Base-by-base conservation (phyloP, 2,329 filamentous ascomycete species). In the Cytospora leucostoma region DNA sequence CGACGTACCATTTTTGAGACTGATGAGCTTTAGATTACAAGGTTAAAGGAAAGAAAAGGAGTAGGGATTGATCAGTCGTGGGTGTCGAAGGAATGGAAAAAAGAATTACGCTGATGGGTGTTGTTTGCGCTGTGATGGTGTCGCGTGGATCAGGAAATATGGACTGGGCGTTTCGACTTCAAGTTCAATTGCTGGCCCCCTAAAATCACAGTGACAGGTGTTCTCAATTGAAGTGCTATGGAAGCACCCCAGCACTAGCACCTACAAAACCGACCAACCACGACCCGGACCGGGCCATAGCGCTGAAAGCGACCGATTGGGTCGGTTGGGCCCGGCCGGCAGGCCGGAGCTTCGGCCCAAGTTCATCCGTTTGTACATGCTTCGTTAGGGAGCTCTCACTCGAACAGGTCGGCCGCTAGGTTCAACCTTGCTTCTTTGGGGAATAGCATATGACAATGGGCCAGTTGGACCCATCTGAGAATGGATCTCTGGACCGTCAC, bases 1-100 rank as follows among this genome's bases (percentile, higher is more conserved):
- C 15, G 59, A 68, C 69, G 17, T 67, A 70, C 68, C 69, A 70
- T 71, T 59, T 60, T 62, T 27, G 27, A 27, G 66, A 54, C 35
- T 12, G 40, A 35, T 47, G 7, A 11, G n/a, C 38, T 17, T 11
- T 27, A 49, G 51, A 61, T 61, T 61, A 61, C 50, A 61, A 11
- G 40, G 34, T 44, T 61, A 55, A 55, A 61, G 35, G 54, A 55
- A 44, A 55, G 59, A 50, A 50, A 33, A 27, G 57, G 15, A 61
- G 52, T 32, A 44, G 34, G 32, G 44, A 49, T 33, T 40, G 37
- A 49, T 34, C 47, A 35, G 27, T 47, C 32, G 59, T 38, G 32
- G 15, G 38, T 54, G 59, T 55, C 38, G 51, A 61, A 61, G 59
- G 59, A 61, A 32, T 61, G 59, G 40, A 59, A 44, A 44, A 19